Base-by-base conservation (phyloP, 176 grass and related monocot genomes). In the Cocos nucifera region DNA sequence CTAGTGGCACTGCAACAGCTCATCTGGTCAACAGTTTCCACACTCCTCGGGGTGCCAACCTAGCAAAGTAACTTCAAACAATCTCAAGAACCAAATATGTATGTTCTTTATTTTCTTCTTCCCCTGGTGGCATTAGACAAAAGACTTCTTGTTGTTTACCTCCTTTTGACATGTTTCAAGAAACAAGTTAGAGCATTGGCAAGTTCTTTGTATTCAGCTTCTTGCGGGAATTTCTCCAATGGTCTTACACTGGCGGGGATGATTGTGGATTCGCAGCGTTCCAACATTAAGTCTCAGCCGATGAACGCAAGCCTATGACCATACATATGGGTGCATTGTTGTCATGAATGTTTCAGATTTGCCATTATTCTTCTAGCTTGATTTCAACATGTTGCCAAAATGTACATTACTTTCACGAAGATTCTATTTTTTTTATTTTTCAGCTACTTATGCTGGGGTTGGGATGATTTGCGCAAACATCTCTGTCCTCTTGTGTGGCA, bases 401-500 rank as follows among this genome's bases (percentile, higher is more conserved):
- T 35, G 7, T 1, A 28, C 26, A 28, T 35, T 35, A 35, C 32
- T 19, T 29, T 57, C 25, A 58, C 78, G 1, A 59, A 89, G 89
- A 58, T 95, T 89, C 50, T 95, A 64, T 23, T 50, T 95, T 28
- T 35, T 95, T 30, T 75, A 95, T 64, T 89, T 95, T 73, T 95
- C 78, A 26, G 24, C 85, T 57, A 89, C 82, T 16, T 95, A 95
- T 80, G 21, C 21, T 21, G 21, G 21, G 21, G 21, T 21, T 21
- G 21, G 21, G 21, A 21, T 21, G 21, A 21, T 21, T 21, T 21
- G 21, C 21, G 21, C 21, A 21, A 21, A 21, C 21, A 21, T 21
- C 21, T 21, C 21, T 21, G 21, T 21, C 21, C 21, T 21, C 21
- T 21, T 21, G 21, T 21, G 21, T 21, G 21, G 21, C 21, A 21